Base-by-base conservation (phyloP, 345 rosid genomes). In the Limnanthes douglasii region DNA sequence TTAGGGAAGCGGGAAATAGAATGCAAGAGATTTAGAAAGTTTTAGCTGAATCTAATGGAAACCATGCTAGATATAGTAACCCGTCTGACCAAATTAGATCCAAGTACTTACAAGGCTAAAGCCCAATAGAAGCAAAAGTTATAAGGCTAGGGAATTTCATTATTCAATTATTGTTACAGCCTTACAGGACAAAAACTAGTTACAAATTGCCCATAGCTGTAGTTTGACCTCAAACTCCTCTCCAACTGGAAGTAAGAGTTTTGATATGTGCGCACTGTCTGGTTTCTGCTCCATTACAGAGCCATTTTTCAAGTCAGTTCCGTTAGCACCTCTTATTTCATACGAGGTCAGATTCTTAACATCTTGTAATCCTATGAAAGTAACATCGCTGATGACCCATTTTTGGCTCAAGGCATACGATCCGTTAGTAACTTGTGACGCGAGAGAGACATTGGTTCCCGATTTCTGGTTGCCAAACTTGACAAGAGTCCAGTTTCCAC, bases 331-430 rank as follows among this genome's bases (percentile, higher is more conserved):
- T 5, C 25, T 24, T 2, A 67, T 16, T 21, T 62, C 57, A 37
- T 52, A 61, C 4, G 54, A 47, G 41, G n/a, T 38, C n/a, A 48
- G 14, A 4, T 19, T 34, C 34, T 37, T 29, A 2, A 24, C 45
- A 13, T 44, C 57, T 33, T 65, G 46, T 39, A 72, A 29, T 30
- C 90, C 90, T 2, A 82, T 30, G 18, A 71, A 59, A 6, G 50
- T 77, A 12, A 72, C 73, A 49, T 56, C 70, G n/a, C 45, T 52
- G 3, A 81, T 56, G 16, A 37, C 35, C 84, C 72, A 76, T 37
- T 61, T 51, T 50, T 66, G 50, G 18, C 40, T 66, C 34, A 59
- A 1, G 9, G 86, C 74, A 35, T 57, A 82, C 21, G 21, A 64
- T 25, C 67, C 82, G 36, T 69, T 67, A 21, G 46, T 55, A 23